Evolutionary conservation across 2,329 filamentous ascomycete genomes (phyloP).

Genomic region (Massarina eburnea): DNA sequence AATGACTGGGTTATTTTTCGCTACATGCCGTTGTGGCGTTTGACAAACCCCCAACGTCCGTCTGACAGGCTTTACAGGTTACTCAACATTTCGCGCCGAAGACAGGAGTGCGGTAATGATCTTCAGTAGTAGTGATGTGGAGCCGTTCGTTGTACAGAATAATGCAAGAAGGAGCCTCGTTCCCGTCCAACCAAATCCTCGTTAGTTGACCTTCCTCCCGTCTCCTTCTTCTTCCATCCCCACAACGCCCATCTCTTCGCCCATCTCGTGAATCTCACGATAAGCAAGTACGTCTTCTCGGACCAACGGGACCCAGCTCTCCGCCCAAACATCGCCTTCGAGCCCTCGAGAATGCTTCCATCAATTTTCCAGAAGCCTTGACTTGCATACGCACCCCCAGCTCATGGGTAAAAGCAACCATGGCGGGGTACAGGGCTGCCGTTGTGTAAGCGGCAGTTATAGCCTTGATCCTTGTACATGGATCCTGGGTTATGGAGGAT

Average conservation of each 20-base stretch:
- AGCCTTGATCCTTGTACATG: constrained; percentile 1
- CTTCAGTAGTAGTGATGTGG: no score
- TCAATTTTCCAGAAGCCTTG: constrained; percentile 6
- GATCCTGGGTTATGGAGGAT: neutral
- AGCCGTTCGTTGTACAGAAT: no score
- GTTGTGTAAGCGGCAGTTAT: neutral
- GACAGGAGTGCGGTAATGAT: no score
- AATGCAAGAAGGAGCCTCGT: neutral
- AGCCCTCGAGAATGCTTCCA: constrained; percentile 1
- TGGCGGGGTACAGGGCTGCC: constrained; percentile 5
- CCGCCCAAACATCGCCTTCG: neutral
- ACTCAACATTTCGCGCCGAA: no score
- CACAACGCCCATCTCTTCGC: neutral
- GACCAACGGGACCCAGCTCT: neutral
- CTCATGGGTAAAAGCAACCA: neutral
- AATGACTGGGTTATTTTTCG: no score
- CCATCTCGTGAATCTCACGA: neutral
- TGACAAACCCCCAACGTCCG: no score
- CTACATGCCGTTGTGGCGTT: no score
- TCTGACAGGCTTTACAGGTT: no score
- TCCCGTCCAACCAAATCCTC: neutral
- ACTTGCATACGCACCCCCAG: constrained; percentile 1
- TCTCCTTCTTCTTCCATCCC: neutral
- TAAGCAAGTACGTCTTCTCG: neutral
- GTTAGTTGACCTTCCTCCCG: neutral